Evolutionary conservation across 1,284 basidiomycete species (phyloP).

Genomic region (Melampsora larici-populina): DNA sequence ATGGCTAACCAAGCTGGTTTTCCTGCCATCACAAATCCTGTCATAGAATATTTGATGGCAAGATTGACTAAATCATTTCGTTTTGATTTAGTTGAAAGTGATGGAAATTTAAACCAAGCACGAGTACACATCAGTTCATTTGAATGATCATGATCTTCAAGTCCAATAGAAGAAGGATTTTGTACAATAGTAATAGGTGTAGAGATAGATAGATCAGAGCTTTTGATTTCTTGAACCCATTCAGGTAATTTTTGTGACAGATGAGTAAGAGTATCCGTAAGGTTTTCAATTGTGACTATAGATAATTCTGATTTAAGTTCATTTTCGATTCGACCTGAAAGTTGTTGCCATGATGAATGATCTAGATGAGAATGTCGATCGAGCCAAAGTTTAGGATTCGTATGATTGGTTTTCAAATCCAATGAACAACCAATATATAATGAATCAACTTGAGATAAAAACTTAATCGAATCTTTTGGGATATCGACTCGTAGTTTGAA

Average conservation of each 20-base stretch:
- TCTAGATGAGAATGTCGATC: neutral
- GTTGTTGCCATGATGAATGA: neutral
- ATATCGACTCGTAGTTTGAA: neutral
- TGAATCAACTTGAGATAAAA: neutral
- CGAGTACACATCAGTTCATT: neutral
- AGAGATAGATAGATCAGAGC: neutral
- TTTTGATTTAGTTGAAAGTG: neutral
- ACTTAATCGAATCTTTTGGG: neutral
- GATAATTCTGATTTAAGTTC: neutral
- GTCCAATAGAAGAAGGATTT: neutral
- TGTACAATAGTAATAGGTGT: neutral
- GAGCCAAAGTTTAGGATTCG: neutral
- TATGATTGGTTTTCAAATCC: neutral
- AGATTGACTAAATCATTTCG: neutral
- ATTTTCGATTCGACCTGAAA: neutral
- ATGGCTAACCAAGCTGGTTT: neutral
- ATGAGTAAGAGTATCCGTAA: neutral
- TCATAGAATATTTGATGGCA: neutral
- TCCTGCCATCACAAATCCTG: neutral
- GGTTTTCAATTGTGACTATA: neutral
- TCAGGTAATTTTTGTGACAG: neutral
- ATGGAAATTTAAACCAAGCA: conserved; percentile 3
- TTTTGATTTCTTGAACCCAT: neutral
- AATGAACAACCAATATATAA: neutral
- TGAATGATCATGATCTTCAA: no score